These are phyloP conservation scores for Posidonia oceanica DNA, from an alignment of 116 monocot species.

Conservation along the genomic window DNA sequence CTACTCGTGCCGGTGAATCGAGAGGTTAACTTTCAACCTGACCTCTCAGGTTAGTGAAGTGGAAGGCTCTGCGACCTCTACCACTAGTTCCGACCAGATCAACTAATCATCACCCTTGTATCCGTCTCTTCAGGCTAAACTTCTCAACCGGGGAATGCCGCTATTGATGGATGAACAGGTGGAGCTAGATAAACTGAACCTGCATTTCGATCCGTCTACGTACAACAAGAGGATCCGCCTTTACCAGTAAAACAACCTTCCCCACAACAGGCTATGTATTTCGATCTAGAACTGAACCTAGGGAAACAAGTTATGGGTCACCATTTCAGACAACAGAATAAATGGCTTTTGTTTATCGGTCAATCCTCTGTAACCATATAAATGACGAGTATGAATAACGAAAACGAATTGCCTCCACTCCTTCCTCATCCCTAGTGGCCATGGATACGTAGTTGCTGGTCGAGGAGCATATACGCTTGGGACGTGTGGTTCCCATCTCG, in stretches of 20 bases:
- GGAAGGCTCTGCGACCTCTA: neutral
- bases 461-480: neutral
- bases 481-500: neutral
- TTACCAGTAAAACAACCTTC: neutral
- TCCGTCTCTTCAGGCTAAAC: neutral
- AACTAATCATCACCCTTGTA: neutral
- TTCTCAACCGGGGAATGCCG: neutral
- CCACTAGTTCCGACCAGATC: too few species aligned
- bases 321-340: neutral
- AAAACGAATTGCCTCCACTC: neutral
- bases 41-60: neutral
- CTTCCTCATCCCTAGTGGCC: neutral
- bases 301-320: neutral
- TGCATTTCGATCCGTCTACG: neutral
- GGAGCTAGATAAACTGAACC: neutral
- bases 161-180: neutral
- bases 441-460: neutral
- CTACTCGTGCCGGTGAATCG: neutral
- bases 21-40: neutral
- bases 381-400: conserved; percentile 1
- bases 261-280: neutral
- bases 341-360: conserved; percentile 1
- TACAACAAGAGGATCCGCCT: neutral
- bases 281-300: neutral
- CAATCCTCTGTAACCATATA: conserved; percentile 1